Evolutionary conservation across 1,284 basidiomycete species (phyloP).

Genomic region (Ganoderma multipileum): DNA sequence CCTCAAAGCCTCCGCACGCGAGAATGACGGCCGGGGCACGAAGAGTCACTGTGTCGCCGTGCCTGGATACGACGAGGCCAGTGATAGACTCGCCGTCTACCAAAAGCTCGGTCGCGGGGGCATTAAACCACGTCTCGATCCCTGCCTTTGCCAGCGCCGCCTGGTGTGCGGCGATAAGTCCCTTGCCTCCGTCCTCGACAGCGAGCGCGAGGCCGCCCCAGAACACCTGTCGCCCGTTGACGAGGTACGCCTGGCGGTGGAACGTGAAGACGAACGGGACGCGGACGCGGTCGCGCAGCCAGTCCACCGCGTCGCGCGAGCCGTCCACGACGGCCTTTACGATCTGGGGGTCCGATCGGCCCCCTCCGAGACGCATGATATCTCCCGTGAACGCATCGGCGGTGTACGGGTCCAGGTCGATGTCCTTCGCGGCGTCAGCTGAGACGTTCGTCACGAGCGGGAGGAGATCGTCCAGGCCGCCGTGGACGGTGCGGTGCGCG

Average conservation of each 20-base stretch:
- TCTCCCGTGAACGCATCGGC: conserved; percentile 59
- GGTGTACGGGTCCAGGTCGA: conserved; percentile 67
- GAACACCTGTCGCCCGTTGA: conserved; percentile 66
- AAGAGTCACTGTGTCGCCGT: conserved; percentile 46
- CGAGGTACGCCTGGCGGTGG: conserved; percentile 70
- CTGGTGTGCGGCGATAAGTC: conserved; percentile 64
- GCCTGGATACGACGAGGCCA: conserved; percentile 52
- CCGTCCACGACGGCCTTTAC: conserved; percentile 60
- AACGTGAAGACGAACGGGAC: conserved; percentile 68
- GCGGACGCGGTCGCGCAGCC: conserved; percentile 57
- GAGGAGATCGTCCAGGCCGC: conserved; percentile 62
- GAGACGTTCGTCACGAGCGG: conserved; percentile 58
- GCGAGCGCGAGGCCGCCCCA: conserved; percentile 73
- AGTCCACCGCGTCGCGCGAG: conserved; percentile 60
- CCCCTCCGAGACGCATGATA: conserved; percentile 63
- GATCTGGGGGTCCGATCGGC: conserved; percentile 54
- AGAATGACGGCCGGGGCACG: conserved; percentile 55
- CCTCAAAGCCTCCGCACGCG: conserved; percentile 71
- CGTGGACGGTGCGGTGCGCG: conserved; percentile 66
- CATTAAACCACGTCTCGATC: conserved; percentile 62
- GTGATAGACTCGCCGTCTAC: conserved; percentile 44
- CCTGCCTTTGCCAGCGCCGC: conserved; percentile 55
- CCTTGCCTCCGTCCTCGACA: conserved; percentile 65
- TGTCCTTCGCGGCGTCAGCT: conserved; percentile 48
- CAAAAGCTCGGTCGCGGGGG: conserved; percentile 53